Conservation (phyloP, 2,329 filamentous ascomycete genomes). For the Microdochium nivale region DNA sequence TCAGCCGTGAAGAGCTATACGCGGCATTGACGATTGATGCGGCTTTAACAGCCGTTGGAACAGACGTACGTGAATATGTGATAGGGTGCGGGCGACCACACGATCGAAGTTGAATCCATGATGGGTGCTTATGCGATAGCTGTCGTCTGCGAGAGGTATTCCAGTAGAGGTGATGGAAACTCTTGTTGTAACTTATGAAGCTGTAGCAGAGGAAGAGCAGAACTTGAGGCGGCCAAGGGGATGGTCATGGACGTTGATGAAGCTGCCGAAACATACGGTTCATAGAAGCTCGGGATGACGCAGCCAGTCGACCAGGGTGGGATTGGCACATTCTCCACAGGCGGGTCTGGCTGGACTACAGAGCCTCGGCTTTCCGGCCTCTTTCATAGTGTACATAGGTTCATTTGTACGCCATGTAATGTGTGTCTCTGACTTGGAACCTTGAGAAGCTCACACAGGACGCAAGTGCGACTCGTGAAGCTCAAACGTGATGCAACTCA, state of each 20-base stretch:
- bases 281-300: not conserved
- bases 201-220: not conserved
- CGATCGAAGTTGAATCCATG: constrained; percentile 37
- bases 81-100: constrained; percentile 62
- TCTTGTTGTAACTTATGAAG: too few species aligned
- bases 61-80: constrained; percentile 61
- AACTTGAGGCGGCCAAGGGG: not conserved
- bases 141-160: not conserved
- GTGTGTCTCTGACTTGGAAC: too few species aligned
- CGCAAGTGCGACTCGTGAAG: too few species aligned
- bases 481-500: too few species aligned
- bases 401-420: too few species aligned
- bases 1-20: not conserved
- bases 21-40: constrained; percentile 1
- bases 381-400: too few species aligned
- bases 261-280: not conserved
- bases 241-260: not conserved
- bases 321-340: not conserved
- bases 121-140: constrained; percentile 7
- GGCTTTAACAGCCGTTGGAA: constrained; percentile 3
- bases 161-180: too few species aligned
- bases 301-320: not conserved
- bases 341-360: too few species aligned
- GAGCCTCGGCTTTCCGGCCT: too few species aligned
- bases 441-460: too few species aligned